Base-by-base conservation (phyloP, 306 rosid genomes). In the Citrullus colocynthis region DNA sequence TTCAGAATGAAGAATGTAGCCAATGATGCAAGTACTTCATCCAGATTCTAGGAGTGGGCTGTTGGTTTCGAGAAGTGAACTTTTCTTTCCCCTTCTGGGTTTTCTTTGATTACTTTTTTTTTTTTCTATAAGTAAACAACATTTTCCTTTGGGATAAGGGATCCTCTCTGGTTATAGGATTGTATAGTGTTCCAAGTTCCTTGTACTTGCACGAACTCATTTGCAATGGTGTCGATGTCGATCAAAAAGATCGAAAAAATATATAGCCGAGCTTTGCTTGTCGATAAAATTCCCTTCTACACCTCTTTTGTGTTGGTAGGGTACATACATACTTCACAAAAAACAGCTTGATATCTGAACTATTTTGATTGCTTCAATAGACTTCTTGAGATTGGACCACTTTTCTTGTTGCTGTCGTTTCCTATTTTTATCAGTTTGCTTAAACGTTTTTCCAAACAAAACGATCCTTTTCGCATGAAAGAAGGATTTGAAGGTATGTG, bases 1-100 rank as follows among this genome's bases (percentile, higher is more conserved):
- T 71, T 83, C 80, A 88, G 87, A 79, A 84, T 75, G 89, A 87
- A 89, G 88, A 84, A 76, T 32, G 85, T 88, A 37, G 81, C 88
- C 32, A 91, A 83, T 1, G 84, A 86, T 64, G 87, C 92, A 45
- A 79, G 91, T 20, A 78, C 89, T 74, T 86, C 92, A 17, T 80
- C 88, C 64, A n/a, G 79, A 12, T 55, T 42, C 52, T 20, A 76
- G n/a, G 45, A 74, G 83, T 72, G 70, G 56, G 56, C 39, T 49
- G 39, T 72, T 48, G 44, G 57, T 73, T 73, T 52, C 9, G 76
- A 71, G 59, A 71, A 57, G 30, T 84, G 77, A 58, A 67, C n/a
- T 69, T 44, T 12, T 69, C 36, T 44, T 69, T 69, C 9, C 52
- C 32, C 17, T 54, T 34, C 9, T 15, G 72, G 65, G 54, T 84